Evolutionary conservation across 2,329 filamentous ascomycete genomes (phyloP).

Genomic region (Endocalyx cinctus): DNA sequence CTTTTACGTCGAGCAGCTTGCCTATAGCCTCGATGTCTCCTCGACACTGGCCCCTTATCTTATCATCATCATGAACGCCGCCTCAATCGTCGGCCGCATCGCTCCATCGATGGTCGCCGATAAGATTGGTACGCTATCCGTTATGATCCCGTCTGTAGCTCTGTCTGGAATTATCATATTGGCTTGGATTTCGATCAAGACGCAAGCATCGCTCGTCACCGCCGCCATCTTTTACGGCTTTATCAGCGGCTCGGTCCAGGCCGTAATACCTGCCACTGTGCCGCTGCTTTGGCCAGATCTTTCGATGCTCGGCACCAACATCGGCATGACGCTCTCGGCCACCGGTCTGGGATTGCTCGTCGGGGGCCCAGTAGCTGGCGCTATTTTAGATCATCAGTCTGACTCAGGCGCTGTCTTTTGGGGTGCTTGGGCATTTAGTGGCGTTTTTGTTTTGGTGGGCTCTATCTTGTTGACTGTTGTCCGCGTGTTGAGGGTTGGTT

Average conservation of each 20-base stretch:
- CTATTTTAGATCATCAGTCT: no score
- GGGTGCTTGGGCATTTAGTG: no score
- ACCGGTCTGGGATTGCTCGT: not conserved
- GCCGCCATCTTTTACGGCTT: not conserved
- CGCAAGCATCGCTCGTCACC: not conserved
- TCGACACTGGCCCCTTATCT: not conserved
- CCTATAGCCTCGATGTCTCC: no score
- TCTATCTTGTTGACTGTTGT: no score
- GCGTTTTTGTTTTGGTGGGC: no score
- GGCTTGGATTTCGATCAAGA: not conserved
- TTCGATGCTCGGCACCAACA: not conserved
- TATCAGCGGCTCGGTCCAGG: not conserved
- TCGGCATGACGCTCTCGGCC: not conserved
- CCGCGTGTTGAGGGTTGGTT: no score
- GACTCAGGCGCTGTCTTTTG: no score
- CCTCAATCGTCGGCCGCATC: not conserved
- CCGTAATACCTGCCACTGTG: not conserved
- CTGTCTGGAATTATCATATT: not conserved
- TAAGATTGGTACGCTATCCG: not conserved
- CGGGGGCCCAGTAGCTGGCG: not conserved
- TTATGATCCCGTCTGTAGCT: not conserved
- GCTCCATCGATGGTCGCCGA: not conserved
- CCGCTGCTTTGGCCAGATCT: not conserved
- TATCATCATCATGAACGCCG: slow-evolving; percentile 1
- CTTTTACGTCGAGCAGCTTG: slow-evolving; percentile 37